Evolutionary conservation across 1,284 basidiomycete genomes (phyloP), one percentile per base, ranked within the genome.

Genomic region (Cutaneotrichosporon sp.): DNA sequence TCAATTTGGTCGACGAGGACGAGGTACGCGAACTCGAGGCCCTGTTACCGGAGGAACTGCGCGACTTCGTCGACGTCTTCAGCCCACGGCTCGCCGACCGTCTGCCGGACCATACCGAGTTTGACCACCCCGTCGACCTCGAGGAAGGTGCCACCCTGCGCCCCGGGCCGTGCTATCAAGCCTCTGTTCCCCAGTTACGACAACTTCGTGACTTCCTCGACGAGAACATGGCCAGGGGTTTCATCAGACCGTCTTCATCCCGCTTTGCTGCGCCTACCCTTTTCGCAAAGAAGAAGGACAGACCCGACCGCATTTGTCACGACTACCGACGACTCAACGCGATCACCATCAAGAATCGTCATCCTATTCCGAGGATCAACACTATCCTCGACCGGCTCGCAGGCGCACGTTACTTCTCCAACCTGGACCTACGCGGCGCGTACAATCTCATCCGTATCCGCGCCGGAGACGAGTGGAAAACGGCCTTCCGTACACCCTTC

Each of bases 251-350:
- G 0, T 80, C 74, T 0, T 60, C 72, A 42, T 78, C 75, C 0
- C 67, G 74, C 0, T 65, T 68, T 33, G 74, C 33, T 8, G 67
- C 82, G 0, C 81, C 81, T 0, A 69, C 84, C 43, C 74, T 85
- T 0, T 85, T 85, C 62, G 76, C 82, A 31, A 75, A 76, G 54
- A 84, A 84, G 68, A 84, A 84, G n/a, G n/a, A n/a, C n/a, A n/a
- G n/a, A n/a, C n/a, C n/a, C n/a, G n/a, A n/a, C n/a, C n/a, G n/a
- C n/a, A n/a, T 34, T 13, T 34, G 13, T 34, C 33, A 13, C 33
- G 13, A 34, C 33, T 34, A 13, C 33, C 8, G 33, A 38, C 36
- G 36, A 38, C 72, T 85, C 25, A 85, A 85, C 63, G 34, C 57
- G 0, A 61, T 75, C 14, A 83, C 79, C 0, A 64, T 76, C 2